Evolutionary conservation across 257 asterid species (phyloP), one percentile per base, ranked within the genome.

Genomic region (Solanum neorickii): DNA sequence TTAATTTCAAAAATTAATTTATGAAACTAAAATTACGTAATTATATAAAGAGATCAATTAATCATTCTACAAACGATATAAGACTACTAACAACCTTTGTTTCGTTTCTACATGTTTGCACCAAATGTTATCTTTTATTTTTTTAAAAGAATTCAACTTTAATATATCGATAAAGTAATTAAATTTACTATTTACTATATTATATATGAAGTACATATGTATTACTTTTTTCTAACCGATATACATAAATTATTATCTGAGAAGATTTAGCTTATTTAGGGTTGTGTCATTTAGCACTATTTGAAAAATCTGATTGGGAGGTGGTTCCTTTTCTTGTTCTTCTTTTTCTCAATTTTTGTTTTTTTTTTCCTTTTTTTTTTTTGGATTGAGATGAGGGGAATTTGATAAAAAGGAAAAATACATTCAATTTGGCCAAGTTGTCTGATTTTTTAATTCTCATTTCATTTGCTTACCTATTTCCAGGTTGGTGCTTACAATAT

Each of bases 201-300:
- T 23, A 62, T 23, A 62, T n/a, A 62, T n/a, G 12, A 56, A 56
- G 66, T 56, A 20, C 9, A 56, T 56, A 56, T 56, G 2, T 56
- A 7, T 56, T 7, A 56, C 12, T 37, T 56, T 56, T 56, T 56
- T 56, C 25, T 3, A 23, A 11, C 0, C 13, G 27, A 60, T 60
- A 60, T 66, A 25, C 73, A 66, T 69, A 69, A 16, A 69, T 29
- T 69, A 14, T 15, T 29, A 82, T 16, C 69, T 11, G 31, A 18
- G 21, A 20, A 49, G 21, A 49, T 20, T 27, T 80, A 6, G 44
- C 69, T 52, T 35, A 80, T 80, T 47, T 8, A 82, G 20, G 20
- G 66, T 29, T 47, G 68, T 15, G 85, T 80, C 85, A 80, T n/a
- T 80, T 9, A 29, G 85, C 85, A 80, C 85, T 80, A 47, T 29